Conservation (phyloP, 1,284 basidiomycete genomes). For the Leccinum proximum region DNA sequence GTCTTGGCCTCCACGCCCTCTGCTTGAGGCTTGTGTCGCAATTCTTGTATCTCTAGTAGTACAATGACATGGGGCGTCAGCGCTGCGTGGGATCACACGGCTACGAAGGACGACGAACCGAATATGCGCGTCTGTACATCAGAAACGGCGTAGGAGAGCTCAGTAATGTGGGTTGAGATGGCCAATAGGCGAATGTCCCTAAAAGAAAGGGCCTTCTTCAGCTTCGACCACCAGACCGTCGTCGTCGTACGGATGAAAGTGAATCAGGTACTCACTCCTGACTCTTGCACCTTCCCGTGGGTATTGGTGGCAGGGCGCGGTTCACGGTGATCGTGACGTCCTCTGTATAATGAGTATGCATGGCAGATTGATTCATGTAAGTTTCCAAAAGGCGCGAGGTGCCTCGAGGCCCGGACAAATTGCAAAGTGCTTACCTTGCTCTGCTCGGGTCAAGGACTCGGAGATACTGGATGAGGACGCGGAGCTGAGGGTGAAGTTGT, state of each 20-base stretch:
- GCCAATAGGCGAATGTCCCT: conserved; percentile 73
- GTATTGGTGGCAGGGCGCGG: conserved; percentile 38
- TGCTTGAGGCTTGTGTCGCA: conserved; percentile 74
- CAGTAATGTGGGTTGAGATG: conserved; percentile 79
- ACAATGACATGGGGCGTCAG: conserved; percentile 13
- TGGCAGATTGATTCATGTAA: conserved; percentile 34
- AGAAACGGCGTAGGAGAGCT: conserved; percentile 77
- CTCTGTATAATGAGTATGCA: conserved; percentile 41
- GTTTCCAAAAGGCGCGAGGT: conserved; percentile 27
- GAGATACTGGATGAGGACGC: conserved; percentile 49
- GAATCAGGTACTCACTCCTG: conserved; percentile 38
- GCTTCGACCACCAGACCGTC: conserved; percentile 29
- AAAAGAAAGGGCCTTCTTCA: conserved; percentile 28
- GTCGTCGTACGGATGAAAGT: conserved; percentile 14
- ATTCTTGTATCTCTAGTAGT: conserved; percentile 73
- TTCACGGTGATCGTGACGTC: conserved; percentile 64
- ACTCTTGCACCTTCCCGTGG: conserved; percentile 50
- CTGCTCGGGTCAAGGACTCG: conserved; percentile 39
- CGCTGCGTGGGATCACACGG: conserved; percentile 1
- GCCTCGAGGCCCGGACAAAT: conserved; percentile 23
- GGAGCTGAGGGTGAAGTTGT: conserved; percentile 35
- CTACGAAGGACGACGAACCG: conserved; percentile 41
- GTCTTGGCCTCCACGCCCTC: conserved; percentile 48
- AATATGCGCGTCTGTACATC: conserved; percentile 88
- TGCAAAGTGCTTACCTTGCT: conserved; percentile 48